phyloP scores from a whole-genome alignment of 768 basidiomycete genomes.

The Boletus rex-veris region DNA sequence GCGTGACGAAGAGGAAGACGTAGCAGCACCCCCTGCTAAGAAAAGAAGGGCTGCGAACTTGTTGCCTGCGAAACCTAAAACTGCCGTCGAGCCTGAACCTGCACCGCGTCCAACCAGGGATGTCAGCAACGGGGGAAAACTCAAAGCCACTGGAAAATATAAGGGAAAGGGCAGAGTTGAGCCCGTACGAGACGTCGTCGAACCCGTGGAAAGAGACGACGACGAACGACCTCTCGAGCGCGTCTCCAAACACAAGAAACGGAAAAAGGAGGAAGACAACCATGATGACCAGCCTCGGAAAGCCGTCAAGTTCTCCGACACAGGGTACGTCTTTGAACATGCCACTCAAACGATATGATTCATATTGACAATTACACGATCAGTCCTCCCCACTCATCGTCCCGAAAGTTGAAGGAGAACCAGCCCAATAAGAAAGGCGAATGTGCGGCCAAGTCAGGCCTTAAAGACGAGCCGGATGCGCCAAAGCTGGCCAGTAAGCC shows the following conservation, averaged over 20 bases:
- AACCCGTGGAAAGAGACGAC: background rate
- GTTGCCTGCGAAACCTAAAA: background rate
- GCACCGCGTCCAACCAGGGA: background rate
- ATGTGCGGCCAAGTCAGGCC: background rate
- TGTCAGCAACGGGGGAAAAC: background rate
- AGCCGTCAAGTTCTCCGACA: constrained; percentile 12
- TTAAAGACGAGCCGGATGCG: background rate
- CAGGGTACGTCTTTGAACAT: constrained; percentile 11
- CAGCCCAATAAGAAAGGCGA: constrained; percentile 1
- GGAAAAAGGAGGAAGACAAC: constrained; percentile 19
- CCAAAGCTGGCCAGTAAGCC: background rate
- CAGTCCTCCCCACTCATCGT: constrained; percentile 16
- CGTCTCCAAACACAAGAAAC: constrained; percentile 14
- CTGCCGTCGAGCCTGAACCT: background rate
- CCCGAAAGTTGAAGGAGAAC: constrained; percentile 38
- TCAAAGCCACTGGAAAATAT: background rate
- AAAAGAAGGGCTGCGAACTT: constrained; percentile 8
- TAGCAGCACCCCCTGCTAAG: constrained; percentile 9
- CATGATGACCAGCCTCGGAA: constrained; percentile 25
- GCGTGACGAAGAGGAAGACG: constrained; percentile 2
- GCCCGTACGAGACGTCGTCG: background rate
- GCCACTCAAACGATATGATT: no score
- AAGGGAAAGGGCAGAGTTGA: background rate
- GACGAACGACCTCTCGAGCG: background rate
- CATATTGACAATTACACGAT: background rate